Percentiles rank a stretch among this genome's conserved stretches.
phyloP scores from a whole-genome alignment of 208 protist species.

The Acanthamoeba quina region DNA sequence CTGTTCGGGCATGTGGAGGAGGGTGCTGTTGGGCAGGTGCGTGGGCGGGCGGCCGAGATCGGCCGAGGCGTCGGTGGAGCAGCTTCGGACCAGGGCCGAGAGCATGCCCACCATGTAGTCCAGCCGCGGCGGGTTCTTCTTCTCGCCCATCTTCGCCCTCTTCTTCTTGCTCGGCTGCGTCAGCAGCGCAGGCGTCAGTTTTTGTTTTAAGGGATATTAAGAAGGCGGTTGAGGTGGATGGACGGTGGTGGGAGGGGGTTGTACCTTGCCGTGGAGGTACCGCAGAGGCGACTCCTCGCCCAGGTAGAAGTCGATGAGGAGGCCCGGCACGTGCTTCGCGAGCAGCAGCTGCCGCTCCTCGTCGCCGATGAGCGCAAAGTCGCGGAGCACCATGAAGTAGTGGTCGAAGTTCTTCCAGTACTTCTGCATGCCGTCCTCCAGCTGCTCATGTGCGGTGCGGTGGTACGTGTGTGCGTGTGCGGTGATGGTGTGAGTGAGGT shows the following conservation, averaged over 20 bases:
- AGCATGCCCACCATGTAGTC: conserved; percentile 61
- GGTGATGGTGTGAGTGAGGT: too few relatives aligned
- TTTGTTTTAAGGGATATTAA: background rate
- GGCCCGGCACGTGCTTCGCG: conserved; percentile 36
- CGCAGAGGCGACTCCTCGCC: conserved; percentile 73
- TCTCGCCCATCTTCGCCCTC: conserved; percentile 84
- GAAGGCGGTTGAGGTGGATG: background rate
- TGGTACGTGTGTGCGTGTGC: background rate
- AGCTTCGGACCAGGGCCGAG: conserved; percentile 33
- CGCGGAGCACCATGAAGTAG: conserved; percentile 81
- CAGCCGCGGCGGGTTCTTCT: conserved; percentile 73
- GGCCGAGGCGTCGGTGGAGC: conserved; percentile 58
- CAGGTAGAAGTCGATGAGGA: conserved; percentile 84
- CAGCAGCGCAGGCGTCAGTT: background rate
- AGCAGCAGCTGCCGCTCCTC: conserved; percentile 78
- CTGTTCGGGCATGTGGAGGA: conserved; percentile 50
- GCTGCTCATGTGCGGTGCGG: background rate
- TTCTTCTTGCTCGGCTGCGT: conserved; percentile 60
- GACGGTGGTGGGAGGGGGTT: background rate
- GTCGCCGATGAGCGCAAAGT: conserved; percentile 77
- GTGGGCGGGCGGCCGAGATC: background rate
- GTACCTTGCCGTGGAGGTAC: conserved; percentile 41
- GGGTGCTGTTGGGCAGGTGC: background rate
- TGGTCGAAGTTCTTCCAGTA: conserved; percentile 79
- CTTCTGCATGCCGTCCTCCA: conserved; percentile 72